Percentiles rank a stretch among this genome's conserved stretches.
phyloP scores from a whole-genome alignment of 768 basidiomycete genomes.

The Collybia nuda region DNA sequence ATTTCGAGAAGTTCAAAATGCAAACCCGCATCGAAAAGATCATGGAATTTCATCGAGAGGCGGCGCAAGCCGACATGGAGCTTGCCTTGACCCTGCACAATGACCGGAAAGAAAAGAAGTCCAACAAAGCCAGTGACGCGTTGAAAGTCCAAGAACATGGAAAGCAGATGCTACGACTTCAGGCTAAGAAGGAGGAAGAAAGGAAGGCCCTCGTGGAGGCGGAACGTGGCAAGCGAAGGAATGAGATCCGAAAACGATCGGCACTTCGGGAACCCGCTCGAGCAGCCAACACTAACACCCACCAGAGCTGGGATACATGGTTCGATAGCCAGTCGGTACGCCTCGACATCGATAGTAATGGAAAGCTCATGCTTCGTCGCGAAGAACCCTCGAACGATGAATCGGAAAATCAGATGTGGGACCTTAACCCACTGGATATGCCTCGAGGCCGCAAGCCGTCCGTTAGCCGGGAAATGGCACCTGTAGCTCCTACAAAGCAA shows the following conservation, averaged over 20 bases:
- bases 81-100: constrained; percentile 38
- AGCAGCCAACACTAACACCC: constrained; percentile 3
- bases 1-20: constrained; percentile 45
- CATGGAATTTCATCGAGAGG: constrained; percentile 48
- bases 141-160: constrained; percentile 37
- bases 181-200: constrained; percentile 47
- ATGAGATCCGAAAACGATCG: constrained; percentile 23
- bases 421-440: constrained; percentile 6
- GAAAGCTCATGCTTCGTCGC: constrained; percentile 7
- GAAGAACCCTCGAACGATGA: not conserved
- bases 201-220: constrained; percentile 40
- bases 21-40: constrained; percentile 45
- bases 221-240: constrained; percentile 35
- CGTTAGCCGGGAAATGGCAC: constrained; percentile 8
- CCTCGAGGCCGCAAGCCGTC: constrained; percentile 10
- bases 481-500: not conserved
- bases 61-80: constrained; percentile 41
- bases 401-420: constrained; percentile 4
- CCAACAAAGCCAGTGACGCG: constrained; percentile 26
- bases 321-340: constrained; percentile 11
- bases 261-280: constrained; percentile 11
- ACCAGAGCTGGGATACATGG: constrained; percentile 10
- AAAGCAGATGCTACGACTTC: constrained; percentile 35
- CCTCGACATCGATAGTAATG: constrained; percentile 13
- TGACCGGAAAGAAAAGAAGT: constrained; percentile 29